phyloP scores from a whole-genome alignment of 345 rosid genomes.

The Garcia nutans region DNA sequence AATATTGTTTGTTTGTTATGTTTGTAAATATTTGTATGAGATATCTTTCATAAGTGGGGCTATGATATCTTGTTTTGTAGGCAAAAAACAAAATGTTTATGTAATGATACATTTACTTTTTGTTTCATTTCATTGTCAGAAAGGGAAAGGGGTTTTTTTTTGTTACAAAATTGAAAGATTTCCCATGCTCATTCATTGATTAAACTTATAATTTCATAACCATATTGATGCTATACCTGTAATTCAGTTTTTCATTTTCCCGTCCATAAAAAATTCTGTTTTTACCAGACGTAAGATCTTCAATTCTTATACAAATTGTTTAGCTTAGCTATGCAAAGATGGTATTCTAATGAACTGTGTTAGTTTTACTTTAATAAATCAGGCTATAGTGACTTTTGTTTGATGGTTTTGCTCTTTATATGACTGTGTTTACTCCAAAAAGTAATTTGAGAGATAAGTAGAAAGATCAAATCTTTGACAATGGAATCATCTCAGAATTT shows the following conservation, averaged over 20 bases:
- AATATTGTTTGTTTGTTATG: not conserved
- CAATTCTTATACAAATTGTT: not conserved
- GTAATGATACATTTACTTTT: not conserved
- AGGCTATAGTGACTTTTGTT: too few relatives aligned
- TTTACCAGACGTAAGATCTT: not conserved
- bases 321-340: not conserved
- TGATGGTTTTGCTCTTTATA: too few relatives aligned
- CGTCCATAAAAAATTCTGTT: too few relatives aligned
- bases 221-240: not conserved
- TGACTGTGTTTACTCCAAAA: too few relatives aligned
- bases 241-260: not conserved
- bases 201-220: not conserved
- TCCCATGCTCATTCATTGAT: not conserved
- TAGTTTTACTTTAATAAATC: too few relatives aligned
- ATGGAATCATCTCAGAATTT: not conserved
- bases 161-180: not conserved
- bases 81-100: not conserved
- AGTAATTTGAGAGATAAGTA: too few relatives aligned
- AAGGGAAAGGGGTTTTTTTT: not conserved
- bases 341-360: too few relatives aligned
- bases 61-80: not conserved
- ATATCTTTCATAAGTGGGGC: slow-evolving; percentile 5
- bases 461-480: too few relatives aligned
- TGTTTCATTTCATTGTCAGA: not conserved
- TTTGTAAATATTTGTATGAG: not conserved